These are phyloP conservation scores for Lactuca sativa DNA, from an alignment of 129 eudicot species.

Conservation along the genomic window DNA sequence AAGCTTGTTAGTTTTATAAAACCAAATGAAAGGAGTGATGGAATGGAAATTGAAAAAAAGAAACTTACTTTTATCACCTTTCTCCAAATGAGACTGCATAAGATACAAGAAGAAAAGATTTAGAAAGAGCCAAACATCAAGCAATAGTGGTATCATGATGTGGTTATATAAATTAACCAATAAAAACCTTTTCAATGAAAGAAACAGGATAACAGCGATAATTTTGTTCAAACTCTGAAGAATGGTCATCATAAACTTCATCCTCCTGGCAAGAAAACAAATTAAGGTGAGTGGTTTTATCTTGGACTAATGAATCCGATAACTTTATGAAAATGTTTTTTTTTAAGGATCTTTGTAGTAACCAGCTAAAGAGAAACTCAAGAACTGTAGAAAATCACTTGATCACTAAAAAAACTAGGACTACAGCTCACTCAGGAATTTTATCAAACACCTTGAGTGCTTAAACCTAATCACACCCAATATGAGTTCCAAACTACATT, in stretches of 20 bases:
- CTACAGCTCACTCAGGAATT: constrained; percentile 19
- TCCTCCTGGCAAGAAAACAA: constrained; percentile 39
- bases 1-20: constrained; percentile 9
- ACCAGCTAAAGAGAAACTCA: background rate
- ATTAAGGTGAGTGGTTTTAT: constrained; percentile 12
- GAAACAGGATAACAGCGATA: constrained; percentile 78
- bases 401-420: background rate
- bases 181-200: constrained; percentile 67
- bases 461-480: constrained; percentile 13
- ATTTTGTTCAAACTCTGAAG: constrained; percentile 52
- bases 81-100: constrained; percentile 75
- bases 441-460: constrained; percentile 35
- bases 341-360: background rate
- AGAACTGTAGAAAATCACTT: background rate
- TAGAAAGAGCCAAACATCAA: constrained; percentile 24
- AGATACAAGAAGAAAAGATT: constrained; percentile 11
- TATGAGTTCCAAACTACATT: constrained; percentile 22
- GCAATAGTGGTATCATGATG: background rate
- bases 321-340: background rate
- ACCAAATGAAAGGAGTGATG: background rate
- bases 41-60: constrained; percentile 1
- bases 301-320: background rate
- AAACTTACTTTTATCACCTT: constrained; percentile 77
- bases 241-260: constrained; percentile 27
- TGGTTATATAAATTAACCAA: background rate